Conservation (phyloP, 257 asterid genomes). For the Solanum piurae region DNA sequence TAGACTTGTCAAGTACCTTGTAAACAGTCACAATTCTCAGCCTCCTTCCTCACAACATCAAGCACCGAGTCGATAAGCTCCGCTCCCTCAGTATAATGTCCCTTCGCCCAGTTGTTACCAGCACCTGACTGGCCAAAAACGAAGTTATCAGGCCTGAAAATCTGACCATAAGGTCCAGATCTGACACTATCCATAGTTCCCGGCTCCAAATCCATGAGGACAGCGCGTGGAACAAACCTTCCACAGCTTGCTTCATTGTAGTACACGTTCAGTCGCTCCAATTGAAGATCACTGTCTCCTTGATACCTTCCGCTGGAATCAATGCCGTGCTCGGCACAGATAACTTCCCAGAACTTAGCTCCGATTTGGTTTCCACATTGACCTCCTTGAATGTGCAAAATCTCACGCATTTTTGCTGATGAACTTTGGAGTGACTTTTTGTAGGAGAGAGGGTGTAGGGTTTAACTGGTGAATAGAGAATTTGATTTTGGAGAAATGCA, state of each 20-base stretch:
- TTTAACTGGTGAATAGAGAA: background rate
- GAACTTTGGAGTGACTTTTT: background rate
- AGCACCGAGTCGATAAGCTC: background rate
- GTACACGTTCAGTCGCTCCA: background rate
- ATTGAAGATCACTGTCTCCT: conserved; percentile 1
- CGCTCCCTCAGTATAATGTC: conserved; percentile 1
- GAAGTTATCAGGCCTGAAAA: background rate
- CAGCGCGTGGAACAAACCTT: conserved; percentile 6
- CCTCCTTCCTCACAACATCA: background rate
- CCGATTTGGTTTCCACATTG: conserved; percentile 1
- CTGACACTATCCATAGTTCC: conserved; percentile 7
- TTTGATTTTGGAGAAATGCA: background rate
- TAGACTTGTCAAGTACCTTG: background rate
- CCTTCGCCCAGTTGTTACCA: background rate
- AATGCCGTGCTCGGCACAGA: conserved; percentile 1
- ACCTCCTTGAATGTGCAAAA: background rate
- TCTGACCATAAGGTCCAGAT: conserved; percentile 1
- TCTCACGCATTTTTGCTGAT: background rate
- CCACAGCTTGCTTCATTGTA: conserved; percentile 8
- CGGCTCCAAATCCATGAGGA: conserved; percentile 4
- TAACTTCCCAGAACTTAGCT: background rate
- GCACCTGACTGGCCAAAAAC: conserved; percentile 1
- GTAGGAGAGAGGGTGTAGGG: background rate
- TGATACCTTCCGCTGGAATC: background rate
- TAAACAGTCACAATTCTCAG: conserved; percentile 1